Evolutionary conservation across 2,329 filamentous ascomycete genomes (phyloP).

Genomic region (Nemania diffusa): DNA sequence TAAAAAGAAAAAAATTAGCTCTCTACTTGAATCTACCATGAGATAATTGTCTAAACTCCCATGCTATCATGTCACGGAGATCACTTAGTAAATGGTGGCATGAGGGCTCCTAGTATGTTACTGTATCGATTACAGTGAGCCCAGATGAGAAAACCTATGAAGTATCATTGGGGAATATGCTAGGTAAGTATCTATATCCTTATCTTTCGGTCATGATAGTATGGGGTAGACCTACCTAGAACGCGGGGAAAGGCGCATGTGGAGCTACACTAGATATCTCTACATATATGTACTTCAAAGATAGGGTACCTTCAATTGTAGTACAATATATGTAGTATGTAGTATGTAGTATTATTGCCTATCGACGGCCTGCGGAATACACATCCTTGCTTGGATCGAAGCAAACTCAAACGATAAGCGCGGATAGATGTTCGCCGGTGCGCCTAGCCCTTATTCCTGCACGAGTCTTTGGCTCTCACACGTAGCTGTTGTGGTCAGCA

Average conservation of each 20-base stretch:
- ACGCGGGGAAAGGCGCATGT: conserved; percentile 8
- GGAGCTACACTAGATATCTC: conserved; percentile 11
- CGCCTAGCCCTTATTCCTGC: conserved; percentile 8
- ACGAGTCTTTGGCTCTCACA: not conserved
- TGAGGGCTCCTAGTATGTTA: not conserved
- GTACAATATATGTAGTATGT: no score
- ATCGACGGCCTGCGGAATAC: not conserved
- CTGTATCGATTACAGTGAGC: not conserved
- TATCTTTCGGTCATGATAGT: conserved; percentile 11
- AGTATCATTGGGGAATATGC: conserved; percentile 3
- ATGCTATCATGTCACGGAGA: conserved; percentile 1
- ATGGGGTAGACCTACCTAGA: conserved; percentile 9
- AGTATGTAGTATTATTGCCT: not conserved
- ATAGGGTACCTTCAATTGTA: no score
- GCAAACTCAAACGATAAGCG: conserved; percentile 20
- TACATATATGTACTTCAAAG: no score
- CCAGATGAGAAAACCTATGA: not conserved
- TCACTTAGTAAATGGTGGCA: not conserved
- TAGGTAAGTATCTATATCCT: not conserved
- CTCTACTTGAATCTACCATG: not conserved
- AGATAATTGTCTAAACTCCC: conserved; percentile 3
- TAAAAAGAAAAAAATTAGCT: conserved; percentile 12
- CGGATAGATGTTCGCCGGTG: conserved; percentile 14
- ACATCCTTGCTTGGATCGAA: not conserved
- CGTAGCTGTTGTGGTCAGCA: not conserved